Percentiles rank a stretch among this genome's conserved stretches.
phyloP scores from a whole-genome alignment of 306 rosid genomes.

The Cucurbita pepo region DNA sequence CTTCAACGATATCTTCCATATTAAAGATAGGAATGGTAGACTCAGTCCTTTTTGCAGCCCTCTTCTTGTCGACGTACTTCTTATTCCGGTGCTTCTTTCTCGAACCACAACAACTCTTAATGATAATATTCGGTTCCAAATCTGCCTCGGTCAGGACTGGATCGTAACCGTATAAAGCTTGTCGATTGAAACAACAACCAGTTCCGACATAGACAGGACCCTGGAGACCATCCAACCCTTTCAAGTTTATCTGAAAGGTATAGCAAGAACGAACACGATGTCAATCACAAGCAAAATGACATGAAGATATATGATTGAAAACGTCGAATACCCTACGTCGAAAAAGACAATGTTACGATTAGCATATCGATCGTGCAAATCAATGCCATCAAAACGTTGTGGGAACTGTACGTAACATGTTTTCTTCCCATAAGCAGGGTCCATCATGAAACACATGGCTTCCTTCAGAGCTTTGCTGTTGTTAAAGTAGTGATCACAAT shows the following conservation, averaged over 20 bases:
- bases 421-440: constrained; percentile 79
- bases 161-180: constrained; percentile 93
- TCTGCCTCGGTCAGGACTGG: constrained; percentile 88
- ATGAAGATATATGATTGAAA: background rate
- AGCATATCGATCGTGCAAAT: constrained; percentile 95
- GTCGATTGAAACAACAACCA: constrained; percentile 99
- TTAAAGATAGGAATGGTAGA: constrained; percentile 86
- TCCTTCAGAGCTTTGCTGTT: constrained; percentile 96
- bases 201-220: constrained; percentile 99
- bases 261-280: background rate
- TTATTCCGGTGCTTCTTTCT: constrained; percentile 79
- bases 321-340: constrained; percentile 45
- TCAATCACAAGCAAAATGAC: constrained; percentile 4
- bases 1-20: constrained; percentile 93
- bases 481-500: constrained; percentile 98
- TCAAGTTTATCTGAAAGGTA: constrained; percentile 73
- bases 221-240: constrained; percentile 92
- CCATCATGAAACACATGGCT: constrained; percentile 99
- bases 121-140: constrained; percentile 74
- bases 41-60: constrained; percentile 62
- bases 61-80: constrained; percentile 77
- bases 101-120: constrained; percentile 96
- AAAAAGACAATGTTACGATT: constrained; percentile 96
- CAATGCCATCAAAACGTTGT: constrained; percentile 98
- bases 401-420: constrained; percentile 98